Conservation (phyloP, 208 protist genomes). For the Crithidia brevicula region DNA sequence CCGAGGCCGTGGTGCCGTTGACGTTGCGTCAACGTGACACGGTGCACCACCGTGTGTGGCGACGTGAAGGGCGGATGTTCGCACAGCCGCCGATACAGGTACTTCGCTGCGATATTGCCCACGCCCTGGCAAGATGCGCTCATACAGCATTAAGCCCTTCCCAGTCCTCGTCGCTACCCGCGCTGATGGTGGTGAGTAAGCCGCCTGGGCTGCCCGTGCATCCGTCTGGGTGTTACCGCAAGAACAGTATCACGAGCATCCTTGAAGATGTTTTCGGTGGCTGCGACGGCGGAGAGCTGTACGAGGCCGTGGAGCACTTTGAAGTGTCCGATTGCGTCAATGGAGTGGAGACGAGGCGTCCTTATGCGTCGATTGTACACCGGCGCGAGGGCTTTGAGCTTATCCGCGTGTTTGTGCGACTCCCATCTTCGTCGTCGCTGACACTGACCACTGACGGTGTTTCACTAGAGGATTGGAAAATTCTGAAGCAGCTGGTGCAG, state of each 20-base stretch:
- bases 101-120: conserved; percentile 45
- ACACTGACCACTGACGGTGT: conserved; percentile 28
- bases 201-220: conserved; percentile 85
- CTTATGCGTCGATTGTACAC: conserved; percentile 58
- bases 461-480: conserved; percentile 38
- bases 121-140: neutral
- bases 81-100: conserved; percentile 59
- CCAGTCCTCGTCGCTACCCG: conserved; percentile 35
- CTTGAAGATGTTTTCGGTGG: conserved; percentile 87
- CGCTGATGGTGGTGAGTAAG: conserved; percentile 73
- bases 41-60: conserved; percentile 88
- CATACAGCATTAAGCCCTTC: neutral
- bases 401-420: conserved; percentile 57
- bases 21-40: conserved; percentile 76
- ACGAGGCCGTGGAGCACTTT: conserved; percentile 23
- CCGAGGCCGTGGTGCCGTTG: conserved; percentile 37
- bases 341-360: conserved; percentile 5
- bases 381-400: conserved; percentile 60
- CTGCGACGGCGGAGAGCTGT: conserved; percentile 8
- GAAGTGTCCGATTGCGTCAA: neutral
- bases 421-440: neutral
- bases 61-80: conserved; percentile 93
- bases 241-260: conserved; percentile 93
- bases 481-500: conserved; percentile 31
- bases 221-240: conserved; percentile 90